Evolutionary conservation across 2,329 filamentous ascomycete genomes (phyloP).

Genomic region (Plenodomus lindquistii): DNA sequence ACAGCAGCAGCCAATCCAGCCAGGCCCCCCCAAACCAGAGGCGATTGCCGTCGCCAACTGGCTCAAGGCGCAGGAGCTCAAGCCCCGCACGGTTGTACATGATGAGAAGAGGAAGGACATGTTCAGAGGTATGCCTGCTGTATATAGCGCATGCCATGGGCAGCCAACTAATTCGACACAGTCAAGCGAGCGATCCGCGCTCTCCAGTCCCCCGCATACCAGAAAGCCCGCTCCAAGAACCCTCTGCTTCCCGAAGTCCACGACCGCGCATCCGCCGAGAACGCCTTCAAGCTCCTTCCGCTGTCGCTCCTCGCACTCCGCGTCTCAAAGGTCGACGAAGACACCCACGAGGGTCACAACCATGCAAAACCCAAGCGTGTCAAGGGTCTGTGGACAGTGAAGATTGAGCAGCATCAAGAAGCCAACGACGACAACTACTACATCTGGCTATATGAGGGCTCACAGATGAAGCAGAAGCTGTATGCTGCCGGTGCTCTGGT

Average conservation of each 20-base stretch:
- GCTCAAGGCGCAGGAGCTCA: constrained; percentile 80
- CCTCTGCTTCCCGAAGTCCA: constrained; percentile 84
- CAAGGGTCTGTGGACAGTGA: constrained; percentile 95
- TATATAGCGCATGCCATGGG: background rate
- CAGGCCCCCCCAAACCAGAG: constrained; percentile 83
- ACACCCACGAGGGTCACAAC: constrained; percentile 67
- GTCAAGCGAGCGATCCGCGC: constrained; percentile 96
- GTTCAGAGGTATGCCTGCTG: constrained; percentile 73
- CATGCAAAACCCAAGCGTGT: constrained; percentile 72
- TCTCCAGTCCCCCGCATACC: constrained; percentile 84
- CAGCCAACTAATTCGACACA: constrained; percentile 44
- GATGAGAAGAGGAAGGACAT: constrained; percentile 97
- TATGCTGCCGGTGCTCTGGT: constrained; percentile 84
- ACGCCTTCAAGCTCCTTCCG: constrained; percentile 91
- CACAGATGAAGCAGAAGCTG: constrained; percentile 90
- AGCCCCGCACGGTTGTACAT: constrained; percentile 86
- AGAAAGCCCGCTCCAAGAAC: constrained; percentile 87
- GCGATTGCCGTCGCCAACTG: constrained; percentile 90
- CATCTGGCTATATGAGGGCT: constrained; percentile 93
- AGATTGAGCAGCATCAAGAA: constrained; percentile 95
- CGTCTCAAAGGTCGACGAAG: constrained; percentile 79
- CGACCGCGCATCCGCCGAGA: constrained; percentile 86
- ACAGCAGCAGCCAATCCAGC: constrained; percentile 67
- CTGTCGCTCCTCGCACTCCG: constrained; percentile 92
- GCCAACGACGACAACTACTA: constrained; percentile 87